Evolutionary conservation across 176 grass and related monocot species (phyloP).

Genomic region (Eragrostis curvula): DNA sequence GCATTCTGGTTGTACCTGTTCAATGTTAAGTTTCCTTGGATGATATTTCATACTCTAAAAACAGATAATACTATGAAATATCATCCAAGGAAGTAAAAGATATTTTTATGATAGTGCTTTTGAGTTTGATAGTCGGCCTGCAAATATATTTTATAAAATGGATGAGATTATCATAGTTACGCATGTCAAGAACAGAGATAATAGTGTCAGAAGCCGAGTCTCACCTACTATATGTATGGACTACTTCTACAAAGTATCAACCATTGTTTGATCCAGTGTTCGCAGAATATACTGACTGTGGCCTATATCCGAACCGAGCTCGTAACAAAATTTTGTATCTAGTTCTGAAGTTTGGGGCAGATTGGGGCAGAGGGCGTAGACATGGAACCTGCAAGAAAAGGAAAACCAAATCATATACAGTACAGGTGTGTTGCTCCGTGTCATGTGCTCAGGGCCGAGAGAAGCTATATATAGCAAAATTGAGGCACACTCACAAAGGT

Average conservation of each 20-base stretch:
- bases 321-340: background rate
- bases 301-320: background rate
- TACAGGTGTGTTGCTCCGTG: background rate
- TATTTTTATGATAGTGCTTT: background rate
- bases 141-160: background rate
- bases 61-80: too few relatives aligned
- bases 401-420: background rate
- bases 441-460: background rate
- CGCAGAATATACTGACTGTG: background rate
- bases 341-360: constrained; percentile 74
- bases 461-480: background rate
- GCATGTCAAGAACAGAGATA: background rate
- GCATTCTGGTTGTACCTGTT: too few relatives aligned
- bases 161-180: background rate
- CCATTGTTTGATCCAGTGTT: background rate
- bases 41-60: too few relatives aligned
- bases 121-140: background rate
- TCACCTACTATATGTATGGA: background rate
- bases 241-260: background rate
- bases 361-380: constrained; percentile 56
- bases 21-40: too few relatives aligned
- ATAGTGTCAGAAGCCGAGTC: background rate
- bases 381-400: constrained; percentile 63
- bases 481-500: constrained; percentile 58
- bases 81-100: too few relatives aligned